Base-by-base conservation (phyloP, 768 basidiomycete genomes). In the Russula compacta region DNA sequence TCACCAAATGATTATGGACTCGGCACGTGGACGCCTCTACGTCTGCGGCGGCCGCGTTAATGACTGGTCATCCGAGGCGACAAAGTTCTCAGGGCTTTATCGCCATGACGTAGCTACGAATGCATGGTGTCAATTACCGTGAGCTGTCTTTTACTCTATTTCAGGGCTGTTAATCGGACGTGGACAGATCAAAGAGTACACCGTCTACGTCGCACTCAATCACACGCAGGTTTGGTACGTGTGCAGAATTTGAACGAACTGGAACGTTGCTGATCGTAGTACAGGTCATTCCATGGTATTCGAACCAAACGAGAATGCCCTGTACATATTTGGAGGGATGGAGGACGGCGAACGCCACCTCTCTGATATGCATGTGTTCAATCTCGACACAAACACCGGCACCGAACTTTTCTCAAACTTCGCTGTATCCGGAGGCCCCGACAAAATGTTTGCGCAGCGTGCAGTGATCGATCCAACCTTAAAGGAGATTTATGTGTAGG, bases 201-300 rank as follows among this genome's bases (percentile, higher is more conserved):
- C 54, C 73, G 4, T 65, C 68, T 53, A 54, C 71, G 4, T 71
- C 74, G 0, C 77, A 78, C 53, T 71, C 73, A 1, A 82, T 88
- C 21, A 78, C 84, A 2, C 75, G 82, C 10, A 84, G 87, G 19
- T 87, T 77, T 60, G 87, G 85, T 83, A 67, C 54, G 74, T 69
- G 43, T 47, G 33, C 29, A 21, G 10, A 21, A 54, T 35, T 10
- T 42, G 46, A 11, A 21, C 29, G 9, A 12, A 2, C 21, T 49
- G 3, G 33, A 21, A 5, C 21, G 4, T 3, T 17, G 17, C 19
- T 58, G 33, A n/a, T 24, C 1, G 32, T 32, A 6, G 2, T 29
- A 10, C 50, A 85, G 87, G 88, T 0, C 89, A 92, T 72, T 89
- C 88, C 4, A 92, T 92, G 89, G 80, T 90, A 4, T 76, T 90